Evolutionary conservation across 176 grass and related monocot species (phyloP).

Genomic region (Thinopyrum elongatum): DNA sequence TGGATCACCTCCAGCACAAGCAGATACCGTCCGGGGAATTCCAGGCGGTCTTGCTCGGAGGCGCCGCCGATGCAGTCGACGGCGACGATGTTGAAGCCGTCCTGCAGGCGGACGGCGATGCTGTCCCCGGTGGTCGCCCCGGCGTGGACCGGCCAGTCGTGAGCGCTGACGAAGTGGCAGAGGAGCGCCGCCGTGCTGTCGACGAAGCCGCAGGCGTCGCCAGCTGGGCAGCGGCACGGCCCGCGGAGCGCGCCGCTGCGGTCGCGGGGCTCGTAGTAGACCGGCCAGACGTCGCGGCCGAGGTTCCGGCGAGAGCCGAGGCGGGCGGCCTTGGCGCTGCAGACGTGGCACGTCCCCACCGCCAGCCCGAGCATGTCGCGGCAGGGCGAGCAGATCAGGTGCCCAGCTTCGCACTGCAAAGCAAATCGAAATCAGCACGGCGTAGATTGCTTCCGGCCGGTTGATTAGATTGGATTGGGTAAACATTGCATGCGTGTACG

Average conservation of each 20-base stretch:
- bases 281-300: conserved; percentile 1
- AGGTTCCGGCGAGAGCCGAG: not conserved
- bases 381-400: conserved; percentile 23
- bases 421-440: not conserved
- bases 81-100: conserved; percentile 27
- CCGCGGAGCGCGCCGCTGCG: not conserved
- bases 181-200: not conserved
- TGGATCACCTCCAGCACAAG: not conserved
- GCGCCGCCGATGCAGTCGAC: not conserved
- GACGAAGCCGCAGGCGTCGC: not conserved
- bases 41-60: not conserved
- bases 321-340: not conserved
- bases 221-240: not conserved
- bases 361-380: not conserved
- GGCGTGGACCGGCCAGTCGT: not conserved
- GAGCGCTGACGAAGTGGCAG: not conserved
- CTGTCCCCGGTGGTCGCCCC: not conserved
- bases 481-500: too few species aligned
- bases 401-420: conserved; percentile 9
- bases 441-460: not conserved
- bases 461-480: not conserved
- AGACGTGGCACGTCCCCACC: conserved; percentile 4
- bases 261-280: not conserved
- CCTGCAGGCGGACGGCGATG: not conserved
- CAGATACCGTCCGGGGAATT: not conserved